A percentile compares a stretch with the other conserved stretches of the same genome.
Evolutionary conservation across 257 asterid species (phyloP).

Genomic region (Leonotis leonurus): DNA sequence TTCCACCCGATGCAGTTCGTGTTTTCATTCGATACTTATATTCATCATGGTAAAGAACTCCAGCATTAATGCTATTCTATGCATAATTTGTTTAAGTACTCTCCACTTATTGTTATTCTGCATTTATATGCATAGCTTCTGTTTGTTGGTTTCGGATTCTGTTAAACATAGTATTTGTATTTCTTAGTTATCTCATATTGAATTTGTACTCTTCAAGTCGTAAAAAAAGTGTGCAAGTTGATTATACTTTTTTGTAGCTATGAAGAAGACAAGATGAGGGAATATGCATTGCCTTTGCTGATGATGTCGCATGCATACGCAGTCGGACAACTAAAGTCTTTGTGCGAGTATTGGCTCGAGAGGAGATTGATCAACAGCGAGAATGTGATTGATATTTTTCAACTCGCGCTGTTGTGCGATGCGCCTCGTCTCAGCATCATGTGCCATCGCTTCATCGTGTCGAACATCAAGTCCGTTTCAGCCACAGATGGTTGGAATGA

Average conservation of each 20-base stretch:
- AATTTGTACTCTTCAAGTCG: too few relatives aligned
- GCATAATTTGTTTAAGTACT: neutral
- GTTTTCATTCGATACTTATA: conserved; percentile 66
- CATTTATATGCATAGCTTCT: too few relatives aligned
- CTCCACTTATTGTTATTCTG: too few relatives aligned
- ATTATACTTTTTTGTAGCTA: too few relatives aligned
- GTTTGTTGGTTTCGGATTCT: too few relatives aligned
- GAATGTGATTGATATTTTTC: conserved; percentile 65
- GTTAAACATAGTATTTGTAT: too few relatives aligned
- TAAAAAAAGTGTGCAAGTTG: too few relatives aligned
- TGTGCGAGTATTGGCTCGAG: conserved; percentile 64
- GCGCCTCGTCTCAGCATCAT: conserved; percentile 73
- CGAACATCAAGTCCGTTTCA: conserved; percentile 53
- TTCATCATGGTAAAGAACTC: conserved; percentile 64
- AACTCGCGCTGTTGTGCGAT: conserved; percentile 76
- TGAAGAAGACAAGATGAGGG: conserved; percentile 59
- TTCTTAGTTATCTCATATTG: too few relatives aligned
- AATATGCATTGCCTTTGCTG: conserved; percentile 54
- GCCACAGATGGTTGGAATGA: conserved; percentile 71
- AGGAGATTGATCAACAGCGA: conserved; percentile 38
- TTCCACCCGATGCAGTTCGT: conserved; percentile 74
- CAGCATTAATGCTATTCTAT: neutral
- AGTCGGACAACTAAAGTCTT: conserved; percentile 49
- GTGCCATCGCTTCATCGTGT: conserved; percentile 54
- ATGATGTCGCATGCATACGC: conserved; percentile 67